Conservation (phyloP, 495 filamentous ascomycete genomes). For the Annulohypoxylon moriforme region DNA sequence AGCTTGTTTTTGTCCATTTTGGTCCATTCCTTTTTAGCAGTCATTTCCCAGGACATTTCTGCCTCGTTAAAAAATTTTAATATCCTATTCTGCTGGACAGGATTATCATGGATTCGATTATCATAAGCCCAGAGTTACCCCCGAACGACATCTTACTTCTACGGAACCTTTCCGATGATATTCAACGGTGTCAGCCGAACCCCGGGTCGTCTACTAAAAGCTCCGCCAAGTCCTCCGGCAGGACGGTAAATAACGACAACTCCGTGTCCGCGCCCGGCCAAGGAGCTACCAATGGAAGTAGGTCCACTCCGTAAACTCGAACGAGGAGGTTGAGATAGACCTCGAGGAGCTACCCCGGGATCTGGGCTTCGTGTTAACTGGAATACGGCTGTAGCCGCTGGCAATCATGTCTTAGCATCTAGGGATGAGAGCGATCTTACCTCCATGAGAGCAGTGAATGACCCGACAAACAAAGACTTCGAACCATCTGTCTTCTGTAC, state of each 20-base stretch:
- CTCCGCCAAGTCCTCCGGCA: slow-evolving; percentile 16
- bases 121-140: slow-evolving; percentile 61
- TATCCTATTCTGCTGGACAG: slow-evolving; percentile 23
- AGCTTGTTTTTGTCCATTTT: neutral
- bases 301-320: slow-evolving; percentile 28
- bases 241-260: neutral
- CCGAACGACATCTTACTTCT: slow-evolving; percentile 62
- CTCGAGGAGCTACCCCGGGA: slow-evolving; percentile 17
- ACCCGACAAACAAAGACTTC: slow-evolving; percentile 53
- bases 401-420: slow-evolving; percentile 19
- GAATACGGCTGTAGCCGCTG: slow-evolving; percentile 15
- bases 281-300: slow-evolving; percentile 30
- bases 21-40: slow-evolving; percentile 5
- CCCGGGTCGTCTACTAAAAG: slow-evolving; percentile 11
- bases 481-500: slow-evolving; percentile 57
- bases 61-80: slow-evolving; percentile 5
- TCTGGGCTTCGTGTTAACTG: slow-evolving; percentile 32
- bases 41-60: neutral
- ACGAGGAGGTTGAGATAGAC: slow-evolving; percentile 21
- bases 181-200: slow-evolving; percentile 32
- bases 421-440: slow-evolving; percentile 47
- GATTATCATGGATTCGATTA: slow-evolving; percentile 45
- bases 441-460: slow-evolving; percentile 64
- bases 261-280: slow-evolving; percentile 33
- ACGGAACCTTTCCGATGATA: slow-evolving; percentile 57